phyloP scores from a whole-genome alignment of 805 yeast species.

The Kodamaea hsintzibuensis region DNA sequence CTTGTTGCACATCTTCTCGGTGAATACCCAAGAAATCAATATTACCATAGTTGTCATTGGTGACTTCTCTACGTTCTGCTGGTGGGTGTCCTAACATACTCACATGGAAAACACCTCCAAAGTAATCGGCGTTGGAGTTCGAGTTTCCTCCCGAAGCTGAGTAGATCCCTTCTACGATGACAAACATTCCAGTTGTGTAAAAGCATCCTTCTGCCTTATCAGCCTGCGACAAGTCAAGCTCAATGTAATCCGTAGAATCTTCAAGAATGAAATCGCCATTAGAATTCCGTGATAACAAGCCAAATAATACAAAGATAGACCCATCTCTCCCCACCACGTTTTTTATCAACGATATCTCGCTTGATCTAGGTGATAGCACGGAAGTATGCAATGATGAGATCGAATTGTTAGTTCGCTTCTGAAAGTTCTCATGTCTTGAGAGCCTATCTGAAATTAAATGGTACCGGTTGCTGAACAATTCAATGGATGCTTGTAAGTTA shows the following conservation, averaged over 20 bases:
- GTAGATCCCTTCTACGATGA: slow-evolving; percentile 84
- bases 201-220: slow-evolving; percentile 64
- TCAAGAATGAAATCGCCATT: slow-evolving; percentile 75
- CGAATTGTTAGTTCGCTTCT: slow-evolving; percentile 46
- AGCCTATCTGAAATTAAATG: slow-evolving; percentile 68
- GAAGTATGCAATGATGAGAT: slow-evolving; percentile 37
- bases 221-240: slow-evolving; percentile 63
- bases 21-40: slow-evolving; percentile 63
- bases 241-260: slow-evolving; percentile 76
- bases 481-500: slow-evolving; percentile 27
- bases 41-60: slow-evolving; percentile 74
- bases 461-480: slow-evolving; percentile 55
- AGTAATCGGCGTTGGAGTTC: slow-evolving; percentile 27
- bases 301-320: slow-evolving; percentile 71
- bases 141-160: slow-evolving; percentile 56
- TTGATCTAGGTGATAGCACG: slow-evolving; percentile 11
- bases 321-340: slow-evolving; percentile 87
- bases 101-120: slow-evolving; percentile 62
- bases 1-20: slow-evolving; percentile 21
- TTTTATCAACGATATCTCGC: slow-evolving; percentile 67
- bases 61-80: slow-evolving; percentile 67
- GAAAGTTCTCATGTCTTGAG: slow-evolving; percentile 74
- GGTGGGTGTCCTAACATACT: slow-evolving; percentile 84
- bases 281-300: slow-evolving; percentile 62
- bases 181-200: slow-evolving; percentile 72